Percentiles rank a stretch among this genome's conserved stretches.
Conservation (phyloP, 2,329 filamentous ascomycete genomes). For the Catunica adiposa region DNA sequence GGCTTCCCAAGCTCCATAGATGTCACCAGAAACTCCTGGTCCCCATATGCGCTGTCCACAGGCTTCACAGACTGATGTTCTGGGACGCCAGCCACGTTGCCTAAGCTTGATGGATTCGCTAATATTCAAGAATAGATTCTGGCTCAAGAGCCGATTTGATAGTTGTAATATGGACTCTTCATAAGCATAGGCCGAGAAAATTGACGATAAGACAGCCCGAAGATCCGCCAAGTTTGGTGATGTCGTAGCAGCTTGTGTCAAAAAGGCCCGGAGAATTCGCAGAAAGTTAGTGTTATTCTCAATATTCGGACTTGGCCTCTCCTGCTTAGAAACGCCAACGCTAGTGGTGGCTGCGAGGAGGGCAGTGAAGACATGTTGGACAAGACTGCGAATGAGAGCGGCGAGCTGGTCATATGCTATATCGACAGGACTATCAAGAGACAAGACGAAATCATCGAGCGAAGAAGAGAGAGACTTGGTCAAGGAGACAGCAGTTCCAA, state of each 20-base stretch:
- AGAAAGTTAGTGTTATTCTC: conserved; percentile 62
- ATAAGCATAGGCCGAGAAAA: conserved; percentile 91
- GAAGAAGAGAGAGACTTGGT: conserved; percentile 20
- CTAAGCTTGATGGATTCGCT: conserved; percentile 56
- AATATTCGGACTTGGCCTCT: conserved; percentile 15
- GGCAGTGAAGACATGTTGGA: conserved; percentile 82
- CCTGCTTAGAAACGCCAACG: conserved; percentile 16
- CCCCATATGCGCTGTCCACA: conserved; percentile 79
- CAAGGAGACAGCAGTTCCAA: conserved; percentile 44
- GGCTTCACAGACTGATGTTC: conserved; percentile 72
- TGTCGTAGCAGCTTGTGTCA: conserved; percentile 61
- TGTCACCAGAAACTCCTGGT: conserved; percentile 56
- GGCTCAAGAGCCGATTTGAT: conserved; percentile 72
- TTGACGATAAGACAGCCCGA: conserved; percentile 66
- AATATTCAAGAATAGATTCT: conserved; percentile 76
- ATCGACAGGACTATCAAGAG: not conserved
- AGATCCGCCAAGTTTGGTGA: conserved; percentile 80
- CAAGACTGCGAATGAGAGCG: conserved; percentile 54
- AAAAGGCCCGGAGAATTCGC: conserved; percentile 73
- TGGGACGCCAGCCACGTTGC: conserved; percentile 75
- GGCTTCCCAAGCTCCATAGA: conserved; percentile 72
- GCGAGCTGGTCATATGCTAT: conserved; percentile 46
- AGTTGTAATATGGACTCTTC: conserved; percentile 78
- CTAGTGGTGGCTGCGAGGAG: conserved; percentile 52
- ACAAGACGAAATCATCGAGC: conserved; percentile 16